These are phyloP conservation scores for Yamadazyma atmosphaerica DNA, from an alignment of 1,139 yeast genomes.

Conservation along the genomic window DNA sequence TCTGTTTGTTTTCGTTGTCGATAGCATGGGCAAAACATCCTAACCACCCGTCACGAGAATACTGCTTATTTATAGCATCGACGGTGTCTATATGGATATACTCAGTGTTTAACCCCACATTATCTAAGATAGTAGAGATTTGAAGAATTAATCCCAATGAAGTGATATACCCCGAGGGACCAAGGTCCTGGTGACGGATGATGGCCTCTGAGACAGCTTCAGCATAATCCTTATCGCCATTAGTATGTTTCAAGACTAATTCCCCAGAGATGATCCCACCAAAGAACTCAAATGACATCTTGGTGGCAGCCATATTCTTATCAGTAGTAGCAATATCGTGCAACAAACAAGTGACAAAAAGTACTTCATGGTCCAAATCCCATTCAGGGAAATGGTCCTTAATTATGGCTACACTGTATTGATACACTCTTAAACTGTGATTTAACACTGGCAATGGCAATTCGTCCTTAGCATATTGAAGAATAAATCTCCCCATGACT, in stretches of 20 bases:
- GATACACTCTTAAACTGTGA: constrained; percentile 36
- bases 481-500: constrained; percentile 20
- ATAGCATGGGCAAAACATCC: constrained; percentile 37
- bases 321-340: constrained; percentile 41
- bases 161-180: constrained; percentile 36
- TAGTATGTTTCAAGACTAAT: constrained; percentile 24
- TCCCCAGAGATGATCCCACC: constrained; percentile 37
- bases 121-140: constrained; percentile 37
- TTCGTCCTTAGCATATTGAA: constrained; percentile 25
- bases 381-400: constrained; percentile 38
- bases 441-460: constrained; percentile 28
- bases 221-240: constrained; percentile 29
- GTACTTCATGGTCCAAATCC: constrained; percentile 32
- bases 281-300: constrained; percentile 39
- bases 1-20: constrained; percentile 28
- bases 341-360: constrained; percentile 33
- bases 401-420: constrained; percentile 34
- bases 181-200: constrained; percentile 40
- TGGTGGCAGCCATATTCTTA: constrained; percentile 35
- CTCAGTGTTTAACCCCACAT: constrained; percentile 33
- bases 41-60: constrained; percentile 34
- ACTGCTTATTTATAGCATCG: constrained; percentile 27
- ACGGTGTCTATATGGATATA: constrained; percentile 33
- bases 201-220: constrained; percentile 43
- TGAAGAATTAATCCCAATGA: constrained; percentile 37